Conservation (phyloP, 768 basidiomycete genomes). For the Boletus reticuloceps region DNA sequence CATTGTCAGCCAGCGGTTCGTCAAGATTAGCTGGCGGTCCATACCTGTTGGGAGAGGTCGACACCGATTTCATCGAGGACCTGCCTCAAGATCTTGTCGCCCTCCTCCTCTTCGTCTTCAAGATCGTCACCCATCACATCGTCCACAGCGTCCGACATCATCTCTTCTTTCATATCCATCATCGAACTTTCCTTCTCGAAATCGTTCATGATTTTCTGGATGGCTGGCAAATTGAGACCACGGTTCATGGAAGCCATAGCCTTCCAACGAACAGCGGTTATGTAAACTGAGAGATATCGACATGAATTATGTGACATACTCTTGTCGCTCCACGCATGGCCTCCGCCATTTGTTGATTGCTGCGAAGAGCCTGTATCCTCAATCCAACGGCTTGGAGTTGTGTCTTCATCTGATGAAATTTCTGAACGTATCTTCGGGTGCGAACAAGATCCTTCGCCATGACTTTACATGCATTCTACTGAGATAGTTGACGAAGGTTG, state of each 20-base stretch:
- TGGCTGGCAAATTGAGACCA: conserved; percentile 90
- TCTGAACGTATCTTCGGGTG: conserved; percentile 92
- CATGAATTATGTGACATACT: conserved; percentile 46
- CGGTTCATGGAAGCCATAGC: conserved; percentile 99
- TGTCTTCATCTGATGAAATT: conserved; percentile 98
- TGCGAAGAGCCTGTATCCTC: conserved; percentile 92
- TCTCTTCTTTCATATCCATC: conserved; percentile 99
- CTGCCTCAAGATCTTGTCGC: conserved; percentile 92
- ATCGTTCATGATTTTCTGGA: conserved; percentile 95
- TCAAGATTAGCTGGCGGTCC: neutral
- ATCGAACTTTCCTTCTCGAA: conserved; percentile 96
- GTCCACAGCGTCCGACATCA: conserved; percentile 99
- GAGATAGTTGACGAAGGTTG: conserved; percentile 18
- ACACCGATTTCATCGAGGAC: conserved; percentile 98
- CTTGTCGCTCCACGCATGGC: conserved; percentile 98
- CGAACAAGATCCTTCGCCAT: conserved; percentile 99
- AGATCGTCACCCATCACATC: conserved; percentile 92
- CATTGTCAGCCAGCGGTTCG: conserved; percentile 7
- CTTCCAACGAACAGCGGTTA: conserved; percentile 39
- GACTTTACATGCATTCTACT: conserved; percentile 95
- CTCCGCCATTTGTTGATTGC: conserved; percentile 99
- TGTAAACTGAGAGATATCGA: neutral
- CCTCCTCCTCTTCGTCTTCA: conserved; percentile 95
- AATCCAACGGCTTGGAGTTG: conserved; percentile 95
- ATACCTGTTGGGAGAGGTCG: conserved; percentile 79